Percentiles rank a stretch among this genome's conserved stretches.
phyloP scores from a whole-genome alignment of 345 rosid genomes.

The Pugionium cornutum region DNA sequence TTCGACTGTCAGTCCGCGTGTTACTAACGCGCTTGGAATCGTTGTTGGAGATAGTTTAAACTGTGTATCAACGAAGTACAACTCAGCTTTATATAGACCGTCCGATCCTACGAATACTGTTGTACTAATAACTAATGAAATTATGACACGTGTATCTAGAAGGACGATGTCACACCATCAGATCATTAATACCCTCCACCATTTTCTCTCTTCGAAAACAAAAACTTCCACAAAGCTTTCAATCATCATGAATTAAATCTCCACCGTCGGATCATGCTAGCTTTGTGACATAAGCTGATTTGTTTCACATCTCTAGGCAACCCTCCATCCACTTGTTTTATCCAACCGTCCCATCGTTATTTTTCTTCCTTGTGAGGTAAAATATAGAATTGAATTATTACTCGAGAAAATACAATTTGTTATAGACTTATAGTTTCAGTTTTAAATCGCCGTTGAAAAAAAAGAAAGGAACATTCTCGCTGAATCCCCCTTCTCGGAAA shows the following conservation, averaged over 20 bases:
- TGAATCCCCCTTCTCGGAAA: too few relatives aligned
- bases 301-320: constrained; percentile 39
- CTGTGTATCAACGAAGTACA: constrained; percentile 25
- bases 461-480: too few relatives aligned
- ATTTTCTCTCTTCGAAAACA: not conserved
- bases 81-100: constrained; percentile 26
- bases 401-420: too few relatives aligned
- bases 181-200: constrained; percentile 15
- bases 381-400: too few relatives aligned
- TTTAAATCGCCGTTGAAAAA: too few relatives aligned
- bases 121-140: not conserved
- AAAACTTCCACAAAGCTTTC: not conserved
- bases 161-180: constrained; percentile 26
- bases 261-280: constrained; percentile 40
- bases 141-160: not conserved
- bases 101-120: constrained; percentile 20
- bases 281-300: constrained; percentile 30
- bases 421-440: too few relatives aligned
- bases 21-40: not conserved
- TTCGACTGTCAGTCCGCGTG: constrained; percentile 10
- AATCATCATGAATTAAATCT: constrained; percentile 2
- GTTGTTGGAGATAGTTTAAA: too few relatives aligned
- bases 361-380: not conserved
- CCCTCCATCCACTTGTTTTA: constrained; percentile 25
- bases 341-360: constrained; percentile 28